Conservation (phyloP, 129 eudicot species). For the Escallonia rubra region DNA sequence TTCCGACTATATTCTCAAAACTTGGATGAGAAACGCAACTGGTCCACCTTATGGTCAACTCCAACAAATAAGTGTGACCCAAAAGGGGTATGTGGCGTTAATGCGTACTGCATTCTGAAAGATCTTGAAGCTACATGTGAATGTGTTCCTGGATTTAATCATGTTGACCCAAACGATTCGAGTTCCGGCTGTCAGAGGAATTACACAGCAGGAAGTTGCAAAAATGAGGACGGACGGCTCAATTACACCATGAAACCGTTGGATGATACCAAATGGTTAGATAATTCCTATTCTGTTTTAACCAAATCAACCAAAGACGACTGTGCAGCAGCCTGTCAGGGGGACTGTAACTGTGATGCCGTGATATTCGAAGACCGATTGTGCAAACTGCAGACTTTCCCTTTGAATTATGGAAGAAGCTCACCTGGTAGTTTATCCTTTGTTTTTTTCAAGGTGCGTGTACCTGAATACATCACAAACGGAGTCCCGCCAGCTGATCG, state of each 20-base stretch:
- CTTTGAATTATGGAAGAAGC: constrained; percentile 20
- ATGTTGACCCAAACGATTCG: constrained; percentile 2
- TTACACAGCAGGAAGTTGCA: constrained; percentile 23
- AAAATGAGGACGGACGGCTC: neutral
- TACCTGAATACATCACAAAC: neutral
- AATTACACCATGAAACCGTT: constrained; percentile 8
- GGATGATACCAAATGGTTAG: constrained; percentile 15
- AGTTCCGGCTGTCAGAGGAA: constrained; percentile 34
- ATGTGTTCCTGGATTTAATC: constrained; percentile 37
- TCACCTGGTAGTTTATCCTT: neutral
- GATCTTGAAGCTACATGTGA: constrained; percentile 11
- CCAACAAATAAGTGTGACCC: constrained; percentile 19
- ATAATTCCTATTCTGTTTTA: constrained; percentile 11
- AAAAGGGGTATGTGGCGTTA: constrained; percentile 37
- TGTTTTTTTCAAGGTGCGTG: constrained; percentile 14
- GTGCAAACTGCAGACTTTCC: constrained; percentile 30
- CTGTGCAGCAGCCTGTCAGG: constrained; percentile 26
- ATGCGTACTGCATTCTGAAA: constrained; percentile 19
- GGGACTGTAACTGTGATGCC: constrained; percentile 38
- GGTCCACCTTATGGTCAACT: constrained; percentile 22
- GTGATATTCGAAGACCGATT: constrained; percentile 12
- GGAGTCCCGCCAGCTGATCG: neutral
- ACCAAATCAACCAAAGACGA: constrained; percentile 7
- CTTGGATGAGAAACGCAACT: neutral
- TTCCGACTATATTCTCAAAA: constrained; percentile 27